Evolutionary conservation across 805 yeast genomes (phyloP).

Genomic region (Sugiyamaella marilandica): DNA sequence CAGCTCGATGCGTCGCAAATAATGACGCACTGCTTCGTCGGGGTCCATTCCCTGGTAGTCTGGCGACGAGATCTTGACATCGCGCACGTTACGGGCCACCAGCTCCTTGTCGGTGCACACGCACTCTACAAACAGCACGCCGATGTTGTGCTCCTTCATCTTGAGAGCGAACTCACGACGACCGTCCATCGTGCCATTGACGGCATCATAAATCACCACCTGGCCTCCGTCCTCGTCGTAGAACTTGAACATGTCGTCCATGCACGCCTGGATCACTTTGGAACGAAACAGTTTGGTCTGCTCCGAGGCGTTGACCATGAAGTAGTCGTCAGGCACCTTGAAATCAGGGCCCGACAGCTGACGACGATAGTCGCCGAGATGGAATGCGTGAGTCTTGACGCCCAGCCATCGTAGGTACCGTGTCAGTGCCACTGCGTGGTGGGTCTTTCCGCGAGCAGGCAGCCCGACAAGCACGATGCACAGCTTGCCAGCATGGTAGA

Average conservation of each 20-base stretch:
- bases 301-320: slow-evolving; percentile 46
- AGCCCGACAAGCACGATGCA: slow-evolving; percentile 85
- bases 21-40: slow-evolving; percentile 70
- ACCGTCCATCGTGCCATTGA: slow-evolving; percentile 71
- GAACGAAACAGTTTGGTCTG: slow-evolving; percentile 52
- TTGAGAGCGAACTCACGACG: slow-evolving; percentile 53
- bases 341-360: slow-evolving; percentile 32
- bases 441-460: slow-evolving; percentile 96
- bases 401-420: slow-evolving; percentile 95
- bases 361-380: slow-evolving; percentile 86
- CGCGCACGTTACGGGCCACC: slow-evolving; percentile 69
- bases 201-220: slow-evolving; percentile 93
- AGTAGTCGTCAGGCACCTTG: slow-evolving; percentile 64
- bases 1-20: slow-evolving; percentile 61
- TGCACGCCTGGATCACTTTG: slow-evolving; percentile 56
- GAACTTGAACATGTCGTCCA: slow-evolving; percentile 63
- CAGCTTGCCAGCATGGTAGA: slow-evolving; percentile 93
- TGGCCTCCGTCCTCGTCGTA: slow-evolving; percentile 80
- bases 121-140: slow-evolving; percentile 83
- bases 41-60: slow-evolving; percentile 78
- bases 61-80: slow-evolving; percentile 75
- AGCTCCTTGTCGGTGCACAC: slow-evolving; percentile 68
- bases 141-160: slow-evolving; percentile 57
- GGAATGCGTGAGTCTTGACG: slow-evolving; percentile 86
- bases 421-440: slow-evolving; percentile 83